phyloP scores from a whole-genome alignment of 2,329 filamentous ascomycete genomes.

The Graphilbum ipis-grandicollis region DNA sequence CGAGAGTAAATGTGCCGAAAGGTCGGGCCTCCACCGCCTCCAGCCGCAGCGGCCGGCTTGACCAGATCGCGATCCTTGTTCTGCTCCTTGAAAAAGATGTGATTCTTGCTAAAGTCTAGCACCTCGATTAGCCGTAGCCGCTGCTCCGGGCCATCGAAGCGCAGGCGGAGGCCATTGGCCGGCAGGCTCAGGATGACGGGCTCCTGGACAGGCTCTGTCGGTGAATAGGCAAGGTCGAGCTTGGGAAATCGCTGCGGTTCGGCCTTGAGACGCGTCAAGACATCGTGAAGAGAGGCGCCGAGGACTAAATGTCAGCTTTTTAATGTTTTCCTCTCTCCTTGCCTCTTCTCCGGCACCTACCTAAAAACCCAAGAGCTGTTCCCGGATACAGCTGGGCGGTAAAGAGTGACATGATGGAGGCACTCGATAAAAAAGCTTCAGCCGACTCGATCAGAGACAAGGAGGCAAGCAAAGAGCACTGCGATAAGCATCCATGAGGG shows the following conservation, averaged over 20 bases:
- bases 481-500: neutral
- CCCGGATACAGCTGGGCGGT: conserved; percentile 49
- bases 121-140: conserved; percentile 82
- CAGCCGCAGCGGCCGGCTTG: conserved; percentile 30
- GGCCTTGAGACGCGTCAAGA: conserved; percentile 73
- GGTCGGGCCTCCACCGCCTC: conserved; percentile 38
- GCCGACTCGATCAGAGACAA: neutral
- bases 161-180: conserved; percentile 71
- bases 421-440: neutral
- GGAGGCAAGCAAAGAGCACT: neutral
- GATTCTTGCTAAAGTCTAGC: conserved; percentile 71
- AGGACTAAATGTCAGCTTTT: conserved; percentile 41
- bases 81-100: conserved; percentile 61
- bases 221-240: conserved; percentile 68
- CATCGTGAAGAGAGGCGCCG: conserved; percentile 79
- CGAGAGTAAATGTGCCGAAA: conserved; percentile 87
- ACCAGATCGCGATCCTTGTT: conserved; percentile 54
- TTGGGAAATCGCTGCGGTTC: conserved; percentile 69
- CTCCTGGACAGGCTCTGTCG: conserved; percentile 53
- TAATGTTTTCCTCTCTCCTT: too few species aligned
- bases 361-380: conserved; percentile 45
- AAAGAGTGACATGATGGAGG: conserved; percentile 23
- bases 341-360: too few species aligned
- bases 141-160: conserved; percentile 89
- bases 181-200: conserved; percentile 64